Evolutionary conservation across 148 eudicot species (phyloP), one percentile per base, ranked within the genome.

Genomic region (Cornus kousa): DNA sequence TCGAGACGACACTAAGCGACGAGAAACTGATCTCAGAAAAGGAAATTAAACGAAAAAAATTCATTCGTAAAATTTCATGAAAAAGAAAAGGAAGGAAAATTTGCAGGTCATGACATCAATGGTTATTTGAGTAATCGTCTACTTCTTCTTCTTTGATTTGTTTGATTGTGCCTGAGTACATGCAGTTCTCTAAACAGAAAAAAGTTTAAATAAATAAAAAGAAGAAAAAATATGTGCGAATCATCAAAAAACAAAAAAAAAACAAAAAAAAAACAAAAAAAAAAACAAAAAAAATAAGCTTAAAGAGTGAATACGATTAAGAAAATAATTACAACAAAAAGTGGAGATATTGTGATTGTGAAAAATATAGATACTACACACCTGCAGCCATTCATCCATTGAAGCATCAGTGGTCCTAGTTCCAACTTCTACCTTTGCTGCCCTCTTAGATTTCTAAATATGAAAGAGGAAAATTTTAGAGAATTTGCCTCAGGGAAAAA

Each of bases 331-430:
- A 24, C 67, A 73, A 57, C 0, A 57, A 13, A 62, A 13, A 0
- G 7, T 20, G 66, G 23, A 24, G 19, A 62, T 1, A 62, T 62
- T 62, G 17, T 60, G 5, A 43, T 75, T 23, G 5, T 13, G 16
- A 46, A n/a, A n/a, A n/a, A n/a, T n/a, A n/a, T n/a, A n/a, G n/a
- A n/a, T n/a, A n/a, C n/a, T 72, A 78, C 85, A 80, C n/a, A 96
- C 99, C 97, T 96, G 86, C 75, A 96, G 86, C 99, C 98, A 96
- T 85, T 96, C 99, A 78, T 96, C 98, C 91, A 89, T 83, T 4
- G 99, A 92, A 46, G 92, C 86, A 84, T 96, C 94, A 14, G 88
- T 90, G 69, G 95, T 86, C 40, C 93, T 90, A 23, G 99, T 96
- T 85, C 99, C 98, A 72, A 92, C 97, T 86, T 96, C 99, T 81